These are phyloP conservation scores for Termitomyces sp. DNA, from an alignment of 768 basidiomycete species.

Conservation along the genomic window DNA sequence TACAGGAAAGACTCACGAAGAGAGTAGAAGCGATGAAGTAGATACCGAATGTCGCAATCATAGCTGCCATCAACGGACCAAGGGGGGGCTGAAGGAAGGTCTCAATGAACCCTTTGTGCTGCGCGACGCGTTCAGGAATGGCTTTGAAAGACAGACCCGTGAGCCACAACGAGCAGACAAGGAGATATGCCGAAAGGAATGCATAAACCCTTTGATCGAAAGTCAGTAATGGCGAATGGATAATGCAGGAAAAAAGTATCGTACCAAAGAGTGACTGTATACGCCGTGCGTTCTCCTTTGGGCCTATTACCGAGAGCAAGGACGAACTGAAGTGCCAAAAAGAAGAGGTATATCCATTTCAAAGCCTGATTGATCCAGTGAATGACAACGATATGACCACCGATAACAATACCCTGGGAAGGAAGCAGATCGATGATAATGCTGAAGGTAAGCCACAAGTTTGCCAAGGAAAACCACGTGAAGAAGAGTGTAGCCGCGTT, in stretches of 20 bases:
- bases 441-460: slow-evolving; percentile 91
- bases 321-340: slow-evolving; percentile 61
- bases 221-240: not conserved
- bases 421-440: slow-evolving; percentile 91
- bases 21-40: slow-evolving; percentile 81
- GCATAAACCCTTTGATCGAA: slow-evolving; percentile 63
- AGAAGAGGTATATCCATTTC: slow-evolving; percentile 86
- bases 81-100: slow-evolving; percentile 74
- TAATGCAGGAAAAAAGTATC: slow-evolving; percentile 4
- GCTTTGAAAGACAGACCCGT: slow-evolving; percentile 71
- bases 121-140: slow-evolving; percentile 43
- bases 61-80: slow-evolving; percentile 78
- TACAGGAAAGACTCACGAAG: slow-evolving; percentile 54
- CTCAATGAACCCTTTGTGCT: slow-evolving; percentile 46
- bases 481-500: slow-evolving; percentile 81
- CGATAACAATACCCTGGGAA: slow-evolving; percentile 46
- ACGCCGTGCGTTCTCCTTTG: slow-evolving; percentile 77
- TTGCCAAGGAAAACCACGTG: slow-evolving; percentile 91
- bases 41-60: slow-evolving; percentile 85
- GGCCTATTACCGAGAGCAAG: slow-evolving; percentile 73
- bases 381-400: slow-evolving; percentile 66
- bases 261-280: slow-evolving; percentile 72
- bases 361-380: slow-evolving; percentile 82
- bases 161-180: slow-evolving; percentile 82
- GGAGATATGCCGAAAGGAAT: slow-evolving; percentile 76